Conservation (phyloP, 2,329 filamentous ascomycete genomes). For the Fusarium sp. region DNA sequence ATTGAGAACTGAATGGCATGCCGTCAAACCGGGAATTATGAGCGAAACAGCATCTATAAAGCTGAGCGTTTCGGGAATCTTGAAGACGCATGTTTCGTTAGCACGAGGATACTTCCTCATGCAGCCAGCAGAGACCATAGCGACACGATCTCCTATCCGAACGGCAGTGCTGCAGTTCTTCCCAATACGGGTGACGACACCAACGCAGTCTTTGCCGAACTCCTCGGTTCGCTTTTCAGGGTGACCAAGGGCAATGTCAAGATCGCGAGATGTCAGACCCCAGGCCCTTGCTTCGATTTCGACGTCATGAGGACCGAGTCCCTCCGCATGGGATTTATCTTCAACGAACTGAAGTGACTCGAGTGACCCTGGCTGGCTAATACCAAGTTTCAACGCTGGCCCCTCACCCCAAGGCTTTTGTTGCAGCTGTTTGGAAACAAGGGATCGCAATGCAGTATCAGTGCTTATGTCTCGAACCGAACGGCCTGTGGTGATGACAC, state of each 20-base stretch:
- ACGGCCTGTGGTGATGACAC: background rate
- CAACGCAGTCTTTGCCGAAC: background rate
- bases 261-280: background rate
- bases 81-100: background rate
- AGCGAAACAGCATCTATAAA: background rate
- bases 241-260: background rate
- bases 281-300: background rate
- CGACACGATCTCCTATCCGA: background rate
- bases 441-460: background rate
- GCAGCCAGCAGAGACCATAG: background rate
- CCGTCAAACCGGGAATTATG: background rate
- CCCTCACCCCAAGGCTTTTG: background rate
- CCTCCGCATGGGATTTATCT: rapidly evolving
- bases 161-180: rapidly evolving
- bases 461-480: background rate
- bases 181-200: background rate
- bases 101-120: background rate
- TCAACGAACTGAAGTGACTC: background rate
- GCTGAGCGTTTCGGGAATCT: background rate
- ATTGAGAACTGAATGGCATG: background rate
- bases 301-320: background rate
- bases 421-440: background rate
- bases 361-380: background rate
- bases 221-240: background rate
- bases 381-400: background rate